Percentiles rank a stretch among this genome's conserved stretches.
These are phyloP conservation scores for Yamadazyma siamensis DNA, from an alignment of 1,139 yeast species.

Conservation along the genomic window DNA sequence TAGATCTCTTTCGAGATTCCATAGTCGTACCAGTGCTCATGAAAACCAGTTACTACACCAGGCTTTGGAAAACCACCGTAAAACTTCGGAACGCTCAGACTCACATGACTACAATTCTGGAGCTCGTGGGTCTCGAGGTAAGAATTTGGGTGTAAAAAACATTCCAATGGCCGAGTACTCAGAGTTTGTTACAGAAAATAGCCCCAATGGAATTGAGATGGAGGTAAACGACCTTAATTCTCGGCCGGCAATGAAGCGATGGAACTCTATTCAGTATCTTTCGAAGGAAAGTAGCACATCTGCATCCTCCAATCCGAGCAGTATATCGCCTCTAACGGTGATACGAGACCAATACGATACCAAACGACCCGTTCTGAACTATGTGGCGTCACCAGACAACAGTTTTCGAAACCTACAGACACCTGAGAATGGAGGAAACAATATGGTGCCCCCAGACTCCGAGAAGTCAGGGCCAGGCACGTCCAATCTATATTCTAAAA, in stretches of 20 bases:
- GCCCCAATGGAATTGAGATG: too few relatives aligned
- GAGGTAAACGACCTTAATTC: too few relatives aligned
- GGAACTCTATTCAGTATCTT: slow-evolving; percentile 21
- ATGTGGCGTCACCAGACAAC: slow-evolving; percentile 19
- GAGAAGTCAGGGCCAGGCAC: too few relatives aligned
- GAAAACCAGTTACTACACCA: slow-evolving; percentile 12
- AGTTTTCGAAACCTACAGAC: slow-evolving; percentile 19
- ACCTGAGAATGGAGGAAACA: too few relatives aligned
- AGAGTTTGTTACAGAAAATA: background rate
- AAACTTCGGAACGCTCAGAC: background rate
- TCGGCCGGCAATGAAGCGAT: slow-evolving; percentile 21
- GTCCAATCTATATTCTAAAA: slow-evolving; percentile 11
- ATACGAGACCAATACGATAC: slow-evolving; percentile 29
- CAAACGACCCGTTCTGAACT: slow-evolving; percentile 18
- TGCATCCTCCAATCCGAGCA: slow-evolving; percentile 5
- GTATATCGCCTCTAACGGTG: slow-evolving; percentile 29
- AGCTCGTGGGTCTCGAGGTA: slow-evolving; percentile 2
- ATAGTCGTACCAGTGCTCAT: slow-evolving; percentile 2
- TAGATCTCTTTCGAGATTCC: slow-evolving; percentile 12
- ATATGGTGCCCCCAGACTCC: too few relatives aligned
- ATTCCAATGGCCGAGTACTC: slow-evolving; percentile 18
- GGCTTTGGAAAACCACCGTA: slow-evolving; percentile 9
- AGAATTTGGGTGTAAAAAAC: too few relatives aligned
- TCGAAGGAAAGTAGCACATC: slow-evolving; percentile 4
- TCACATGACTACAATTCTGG: too few relatives aligned